Evolutionary conservation across 2,329 filamentous ascomycete genomes (phyloP), one percentile per base, ranked within the genome.

Genomic region (Zymoseptoria pseudotritici): DNA sequence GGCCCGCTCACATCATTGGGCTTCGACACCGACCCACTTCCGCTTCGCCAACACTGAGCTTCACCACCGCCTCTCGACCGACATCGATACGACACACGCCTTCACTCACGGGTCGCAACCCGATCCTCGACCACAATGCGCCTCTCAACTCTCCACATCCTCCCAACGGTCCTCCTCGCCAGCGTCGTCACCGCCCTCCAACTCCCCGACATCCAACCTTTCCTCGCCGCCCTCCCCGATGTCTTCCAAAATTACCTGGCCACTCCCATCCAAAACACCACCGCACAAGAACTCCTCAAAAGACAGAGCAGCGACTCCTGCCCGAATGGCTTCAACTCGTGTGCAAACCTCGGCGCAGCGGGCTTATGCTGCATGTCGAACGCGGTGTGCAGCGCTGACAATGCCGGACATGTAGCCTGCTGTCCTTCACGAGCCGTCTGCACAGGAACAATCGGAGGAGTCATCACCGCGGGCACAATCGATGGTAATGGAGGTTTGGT

Each of bases 401-500:
- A 73, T 50, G 80, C 78, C 46, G 78, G 83, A 57, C 77, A 85
- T 62, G 80, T 86, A 57, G 84, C 83, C 22, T 87, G 84, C 76
- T 87, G 84, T 72, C 83, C 83, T 0, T 76, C 73, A 24, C 79
- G 81, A 55, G 80, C 80, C 13, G 79, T 75, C 26, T 87, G 84
- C 67, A 86, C 83, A 0, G 84, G 84, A 2, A 79, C 76, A 8
- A 76, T 86, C 9, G 72, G 63, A 8, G 69, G 69, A 19, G 63
- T 71, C 26, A 69, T 72, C 13, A 73, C 75, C 0, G 72, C 66
- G 31, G 71, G 71, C 10, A 70, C 68, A 9, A 61, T 73, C 50
- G 64, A 67, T 49, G 63, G 62, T 9, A 58, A 68, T 60, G 69
- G 69, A 4, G 61, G 53, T 2, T 22, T 69, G 19, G 65, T 70